Base-by-base conservation (phyloP, 2,329 filamentous ascomycete genomes). In the Alternaria sp. region DNA sequence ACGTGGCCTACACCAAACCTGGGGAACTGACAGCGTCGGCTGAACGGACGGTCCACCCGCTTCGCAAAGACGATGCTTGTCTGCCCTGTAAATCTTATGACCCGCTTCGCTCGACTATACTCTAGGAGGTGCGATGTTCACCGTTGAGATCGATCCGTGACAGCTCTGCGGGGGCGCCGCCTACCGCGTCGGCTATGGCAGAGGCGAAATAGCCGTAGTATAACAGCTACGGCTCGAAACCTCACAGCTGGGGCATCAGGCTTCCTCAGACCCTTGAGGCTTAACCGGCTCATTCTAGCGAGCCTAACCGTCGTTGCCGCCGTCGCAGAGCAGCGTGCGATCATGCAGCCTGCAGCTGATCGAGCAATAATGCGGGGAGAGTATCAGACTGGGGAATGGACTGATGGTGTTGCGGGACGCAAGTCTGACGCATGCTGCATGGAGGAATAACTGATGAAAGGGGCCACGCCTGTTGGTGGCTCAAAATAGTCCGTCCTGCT, bases 281-380 rank as follows among this genome's bases (percentile, higher is more conserved):
- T 51, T 63, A 63, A 66, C 55, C 53, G 60, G 54, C 46, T 43
- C 54, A 41, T 47, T 6, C 37, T 21, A 63, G 37, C 51, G 56
- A 63, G 64, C 56, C 61, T 50, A 41, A 64, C 28, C 58, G 59
- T 58, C 62, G 51, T 23, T 55, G 53, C 60, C 68, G 30, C 59
- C 61, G 54, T 57, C 55, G 54, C 61, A 58, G 47, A 50, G 50
- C 51, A 60, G 60, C 59, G 68, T 62, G 55, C 68, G 67, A 69
- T 69, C 63, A 68, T 71, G 68, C 69, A 70, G 57, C 55, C 55
- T 44, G 44, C 23, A 58, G 44, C 43, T 57, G 58, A 66, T 68
- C 61, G 61, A 56, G 50, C 21, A 54, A 51, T 59, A 64, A 58
- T 63, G 60, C 65, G 66, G 64, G 62, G 64, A 51, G 58, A 50